Base-by-base conservation (phyloP, 345 rosid species). In the Citrus cavaleriei region DNA sequence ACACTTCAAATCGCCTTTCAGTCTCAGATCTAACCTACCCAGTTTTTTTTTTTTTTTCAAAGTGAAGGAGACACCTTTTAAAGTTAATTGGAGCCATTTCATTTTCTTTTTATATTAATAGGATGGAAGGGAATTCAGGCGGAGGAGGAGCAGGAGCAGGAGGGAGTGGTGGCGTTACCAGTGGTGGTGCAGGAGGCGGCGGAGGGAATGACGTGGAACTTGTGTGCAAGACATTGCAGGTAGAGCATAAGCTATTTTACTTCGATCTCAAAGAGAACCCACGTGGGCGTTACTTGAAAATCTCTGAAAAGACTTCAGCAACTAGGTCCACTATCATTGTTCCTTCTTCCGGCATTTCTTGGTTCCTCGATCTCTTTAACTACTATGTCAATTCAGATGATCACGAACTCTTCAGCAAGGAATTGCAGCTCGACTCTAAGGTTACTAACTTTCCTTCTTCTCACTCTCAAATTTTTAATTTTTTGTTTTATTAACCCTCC, bases 311-410 rank as follows among this genome's bases (percentile, higher is more conserved):
- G 83, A 96, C 99, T 22, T 93, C 98, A n/a, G 95, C 99, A 59
- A 96, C 98, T 34, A 86, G 99, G 89, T 94, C 99, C 85, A 96
- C 99, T 77, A 94, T 96, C 90, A 96, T 96, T 62, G 97, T 96
- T 54, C 99, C 99, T 69, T 96, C 85, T 81, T 90, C 98, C 1
- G 99, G 99, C 77, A 91, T 96, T 82, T 91, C 99, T 35, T 96
- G 99, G 99, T 96, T 96, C 89, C 87, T 96, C 71, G 95, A 96
- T 82, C 99, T 94, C 84, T 96, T 96, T 89, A 94, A 94, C 85
- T 94, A 96, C 89, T 96, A 94, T 73, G 97, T 94, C 79, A 85
- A 82, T 86, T 89, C 99, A 69, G 97, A 93, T 37, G 99, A 96
- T 61, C 97, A 87, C 68, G 98, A 93, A 79, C 91, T 92, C 49